phyloP scores from a whole-genome alignment of 2,329 filamentous ascomycete genomes.

The Herpomyces periplanetae region DNA sequence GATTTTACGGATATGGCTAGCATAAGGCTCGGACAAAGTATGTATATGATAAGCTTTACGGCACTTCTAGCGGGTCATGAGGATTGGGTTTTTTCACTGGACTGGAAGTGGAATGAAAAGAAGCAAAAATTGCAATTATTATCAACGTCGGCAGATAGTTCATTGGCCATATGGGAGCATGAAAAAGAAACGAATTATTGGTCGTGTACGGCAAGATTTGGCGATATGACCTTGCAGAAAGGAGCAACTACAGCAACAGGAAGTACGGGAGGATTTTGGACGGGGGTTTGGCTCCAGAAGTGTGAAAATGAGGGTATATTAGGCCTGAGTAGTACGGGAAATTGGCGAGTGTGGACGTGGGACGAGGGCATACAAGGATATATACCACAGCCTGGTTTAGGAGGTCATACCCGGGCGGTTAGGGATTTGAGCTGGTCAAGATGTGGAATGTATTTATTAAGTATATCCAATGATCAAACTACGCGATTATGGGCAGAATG shows the following conservation, averaged over 20 bases:
- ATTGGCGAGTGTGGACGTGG: constrained; percentile 56
- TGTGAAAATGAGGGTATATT: constrained; percentile 28
- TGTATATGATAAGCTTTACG: constrained; percentile 62
- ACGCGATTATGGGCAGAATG: constrained; percentile 53
- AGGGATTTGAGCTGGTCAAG: constrained; percentile 51
- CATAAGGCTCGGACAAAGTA: constrained; percentile 19
- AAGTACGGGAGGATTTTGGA: constrained; percentile 86
- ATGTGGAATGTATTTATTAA: constrained; percentile 44
- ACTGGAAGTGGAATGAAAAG: constrained; percentile 21
- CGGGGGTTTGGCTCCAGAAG: constrained; percentile 70
- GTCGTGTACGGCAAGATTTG: constrained; percentile 47
- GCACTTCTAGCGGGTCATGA: constrained; percentile 75
- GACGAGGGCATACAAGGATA: constrained; percentile 21
- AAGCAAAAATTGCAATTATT: constrained; percentile 36
- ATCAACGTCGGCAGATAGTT: constrained; percentile 77
- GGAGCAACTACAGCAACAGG: constrained; percentile 85
- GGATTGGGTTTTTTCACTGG: constrained; percentile 80
- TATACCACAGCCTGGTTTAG: constrained; percentile 33
- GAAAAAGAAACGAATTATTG: constrained; percentile 56
- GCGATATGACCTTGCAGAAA: constrained; percentile 76
- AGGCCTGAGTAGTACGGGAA: constrained; percentile 57
- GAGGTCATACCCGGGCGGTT: constrained; percentile 45
- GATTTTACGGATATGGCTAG: constrained; percentile 27
- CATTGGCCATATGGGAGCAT: constrained; percentile 61
- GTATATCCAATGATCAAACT: constrained; percentile 67